phyloP scores from a whole-genome alignment of 2,329 filamentous ascomycete genomes.

The Trichoderma breve region DNA sequence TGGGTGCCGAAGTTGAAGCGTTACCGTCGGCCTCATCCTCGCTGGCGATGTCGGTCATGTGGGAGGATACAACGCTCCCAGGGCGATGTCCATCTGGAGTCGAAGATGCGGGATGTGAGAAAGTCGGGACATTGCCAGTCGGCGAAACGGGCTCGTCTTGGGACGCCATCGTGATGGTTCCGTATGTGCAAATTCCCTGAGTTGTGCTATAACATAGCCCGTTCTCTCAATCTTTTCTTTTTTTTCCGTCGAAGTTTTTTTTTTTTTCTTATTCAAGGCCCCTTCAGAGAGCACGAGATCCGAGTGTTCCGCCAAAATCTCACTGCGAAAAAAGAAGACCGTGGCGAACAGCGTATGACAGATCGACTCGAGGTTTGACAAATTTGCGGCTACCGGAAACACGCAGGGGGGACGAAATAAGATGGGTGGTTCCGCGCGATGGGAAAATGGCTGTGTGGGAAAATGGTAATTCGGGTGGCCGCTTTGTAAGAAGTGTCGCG shows the following conservation, averaged over 20 bases:
- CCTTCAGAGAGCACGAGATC: not conserved
- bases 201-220: slow-evolving; percentile 25
- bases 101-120: slow-evolving; percentile 39
- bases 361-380: slow-evolving; percentile 14
- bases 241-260: not conserved
- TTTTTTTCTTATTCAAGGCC: not conserved
- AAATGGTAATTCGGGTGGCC: slow-evolving; percentile 10
- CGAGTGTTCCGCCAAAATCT: not conserved
- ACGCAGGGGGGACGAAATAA: not conserved
- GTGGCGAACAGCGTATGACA: slow-evolving; percentile 8
- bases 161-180: slow-evolving; percentile 37
- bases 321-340: not conserved
- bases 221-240: not conserved
- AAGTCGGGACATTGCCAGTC: slow-evolving; percentile 40
- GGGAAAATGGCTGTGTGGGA: slow-evolving; percentile 1
- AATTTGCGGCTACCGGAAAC: slow-evolving; percentile 7
- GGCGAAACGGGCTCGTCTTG: slow-evolving; percentile 38
- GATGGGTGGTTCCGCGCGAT: not conserved
- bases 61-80: slow-evolving; percentile 68
- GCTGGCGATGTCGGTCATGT: slow-evolving; percentile 64
- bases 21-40: slow-evolving; percentile 52
- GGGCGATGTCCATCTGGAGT: slow-evolving; percentile 47
- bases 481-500: slow-evolving; percentile 16
- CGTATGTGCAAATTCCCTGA: not conserved
- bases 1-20: slow-evolving; percentile 5